A percentile compares a stretch with the other conserved stretches of the same genome.
Conservation (phyloP, 306 rosid genomes). For the Dicorynia guianensis region DNA sequence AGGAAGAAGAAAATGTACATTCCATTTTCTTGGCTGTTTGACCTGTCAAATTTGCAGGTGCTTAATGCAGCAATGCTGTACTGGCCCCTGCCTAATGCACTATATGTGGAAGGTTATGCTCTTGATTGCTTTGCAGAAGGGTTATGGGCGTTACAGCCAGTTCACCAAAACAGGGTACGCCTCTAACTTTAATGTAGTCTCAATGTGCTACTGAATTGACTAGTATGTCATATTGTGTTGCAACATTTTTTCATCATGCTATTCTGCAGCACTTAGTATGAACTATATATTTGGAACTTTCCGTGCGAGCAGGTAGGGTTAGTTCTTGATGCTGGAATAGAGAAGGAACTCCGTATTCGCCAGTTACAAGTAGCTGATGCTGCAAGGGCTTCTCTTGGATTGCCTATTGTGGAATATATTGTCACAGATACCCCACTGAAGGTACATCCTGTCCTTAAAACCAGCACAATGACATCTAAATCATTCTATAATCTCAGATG, state of each 20-base stretch:
- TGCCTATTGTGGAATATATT: constrained; percentile 75
- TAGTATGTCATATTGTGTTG: constrained; percentile 15
- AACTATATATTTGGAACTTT: background rate
- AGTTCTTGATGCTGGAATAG: constrained; percentile 91
- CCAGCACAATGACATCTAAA: constrained; percentile 21
- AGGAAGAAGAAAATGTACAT: constrained; percentile 21
- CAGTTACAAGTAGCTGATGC: constrained; percentile 95
- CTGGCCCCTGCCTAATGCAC: constrained; percentile 84
- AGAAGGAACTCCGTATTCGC: constrained; percentile 74
- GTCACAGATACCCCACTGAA: constrained; percentile 81
- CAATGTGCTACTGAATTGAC: background rate
- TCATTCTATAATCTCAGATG: constrained; percentile 20
- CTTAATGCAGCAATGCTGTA: constrained; percentile 94
- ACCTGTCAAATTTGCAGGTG: constrained; percentile 58
- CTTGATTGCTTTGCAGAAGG: constrained; percentile 90
- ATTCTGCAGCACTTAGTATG: background rate
- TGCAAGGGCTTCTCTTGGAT: constrained; percentile 92
- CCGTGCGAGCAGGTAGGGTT: constrained; percentile 72
- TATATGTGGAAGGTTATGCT: constrained; percentile 93
- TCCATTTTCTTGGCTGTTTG: constrained; percentile 11
- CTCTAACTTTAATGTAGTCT: background rate
- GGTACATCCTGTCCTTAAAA: constrained; percentile 51
- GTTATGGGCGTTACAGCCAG: constrained; percentile 85
- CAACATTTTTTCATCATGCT: constrained; percentile 18
- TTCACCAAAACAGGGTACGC: constrained; percentile 82